Conservation (phyloP, 768 basidiomycete genomes). For the Leccinum barrowsii region DNA sequence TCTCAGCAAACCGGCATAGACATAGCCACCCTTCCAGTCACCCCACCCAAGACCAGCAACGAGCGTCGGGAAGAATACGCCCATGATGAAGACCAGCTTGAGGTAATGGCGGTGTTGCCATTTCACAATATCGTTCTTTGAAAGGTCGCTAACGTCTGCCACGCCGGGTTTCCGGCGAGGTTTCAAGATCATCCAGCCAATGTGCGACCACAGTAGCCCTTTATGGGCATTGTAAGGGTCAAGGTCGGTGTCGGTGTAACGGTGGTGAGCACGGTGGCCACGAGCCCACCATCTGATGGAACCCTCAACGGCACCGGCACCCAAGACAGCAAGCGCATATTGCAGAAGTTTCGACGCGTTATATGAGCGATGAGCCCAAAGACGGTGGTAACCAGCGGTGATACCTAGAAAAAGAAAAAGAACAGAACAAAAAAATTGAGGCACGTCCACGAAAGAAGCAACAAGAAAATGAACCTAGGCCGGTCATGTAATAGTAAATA, state of each 20-base stretch:
- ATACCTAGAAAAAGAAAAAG: slow-evolving; percentile 53
- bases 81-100: slow-evolving; percentile 64
- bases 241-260: slow-evolving; percentile 95
- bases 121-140: slow-evolving; percentile 70
- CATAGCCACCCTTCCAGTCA: slow-evolving; percentile 80
- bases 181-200: slow-evolving; percentile 93
- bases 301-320: slow-evolving; percentile 92
- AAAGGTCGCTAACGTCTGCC: slow-evolving; percentile 85
- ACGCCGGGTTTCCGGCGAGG: slow-evolving; percentile 86
- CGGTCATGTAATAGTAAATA: slow-evolving; percentile 75
- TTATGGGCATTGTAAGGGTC: slow-evolving; percentile 94
- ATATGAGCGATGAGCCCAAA: slow-evolving; percentile 96
- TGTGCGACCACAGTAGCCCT: slow-evolving; percentile 82
- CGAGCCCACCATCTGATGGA: slow-evolving; percentile 99
- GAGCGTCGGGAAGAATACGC: slow-evolving; percentile 67
- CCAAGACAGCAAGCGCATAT: slow-evolving; percentile 78
- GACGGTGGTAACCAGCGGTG: slow-evolving; percentile 92
- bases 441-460: background rate
- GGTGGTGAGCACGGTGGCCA: slow-evolving; percentile 95
- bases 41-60: slow-evolving; percentile 82
- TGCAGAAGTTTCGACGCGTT: slow-evolving; percentile 86
- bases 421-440: slow-evolving; percentile 15
- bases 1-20: slow-evolving; percentile 79
- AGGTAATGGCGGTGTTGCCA: slow-evolving; percentile 90
- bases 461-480: slow-evolving; percentile 58